Evolutionary conservation across 345 rosid species (phyloP).

Genomic region (Murraya koenigii): DNA sequence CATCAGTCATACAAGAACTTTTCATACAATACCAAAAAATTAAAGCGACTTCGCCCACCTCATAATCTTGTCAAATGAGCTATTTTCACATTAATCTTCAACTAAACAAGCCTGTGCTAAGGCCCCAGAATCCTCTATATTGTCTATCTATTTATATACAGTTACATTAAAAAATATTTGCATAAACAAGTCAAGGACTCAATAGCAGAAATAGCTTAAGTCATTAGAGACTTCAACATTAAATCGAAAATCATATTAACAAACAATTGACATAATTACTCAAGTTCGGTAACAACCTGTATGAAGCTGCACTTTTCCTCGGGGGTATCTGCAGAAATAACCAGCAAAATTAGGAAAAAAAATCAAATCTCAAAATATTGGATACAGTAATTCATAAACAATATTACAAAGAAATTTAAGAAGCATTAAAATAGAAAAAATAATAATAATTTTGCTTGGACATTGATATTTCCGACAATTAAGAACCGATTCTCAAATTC

Average conservation of each 20-base stretch:
- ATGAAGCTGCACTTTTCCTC: slow-evolving; percentile 90
- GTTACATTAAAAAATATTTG: neutral
- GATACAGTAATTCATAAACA: neutral
- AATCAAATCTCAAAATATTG: neutral
- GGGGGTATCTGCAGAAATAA: slow-evolving; percentile 93
- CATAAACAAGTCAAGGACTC: neutral
- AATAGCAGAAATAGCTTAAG: neutral
- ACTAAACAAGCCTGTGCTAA: neutral
- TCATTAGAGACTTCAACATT: neutral
- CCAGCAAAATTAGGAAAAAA: slow-evolving; percentile 8
- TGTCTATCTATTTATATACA: neutral
- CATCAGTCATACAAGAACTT: neutral
- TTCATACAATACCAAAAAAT: neutral
- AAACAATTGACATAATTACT: neutral
- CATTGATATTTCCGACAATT: neutral
- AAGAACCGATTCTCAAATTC: neutral
- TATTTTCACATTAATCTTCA: neutral
- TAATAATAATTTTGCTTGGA: neutral
- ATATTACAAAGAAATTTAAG: neutral
- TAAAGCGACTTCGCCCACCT: neutral
- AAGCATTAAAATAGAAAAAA: neutral
- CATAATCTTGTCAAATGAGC: neutral
- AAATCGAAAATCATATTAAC: neutral
- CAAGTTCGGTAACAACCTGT: slow-evolving; percentile 59
- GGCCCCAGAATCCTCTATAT: neutral